A percentile compares a stretch with the other conserved stretches of the same genome.
Conservation (phyloP, 257 asterid species). For the Solanum neorickii region DNA sequence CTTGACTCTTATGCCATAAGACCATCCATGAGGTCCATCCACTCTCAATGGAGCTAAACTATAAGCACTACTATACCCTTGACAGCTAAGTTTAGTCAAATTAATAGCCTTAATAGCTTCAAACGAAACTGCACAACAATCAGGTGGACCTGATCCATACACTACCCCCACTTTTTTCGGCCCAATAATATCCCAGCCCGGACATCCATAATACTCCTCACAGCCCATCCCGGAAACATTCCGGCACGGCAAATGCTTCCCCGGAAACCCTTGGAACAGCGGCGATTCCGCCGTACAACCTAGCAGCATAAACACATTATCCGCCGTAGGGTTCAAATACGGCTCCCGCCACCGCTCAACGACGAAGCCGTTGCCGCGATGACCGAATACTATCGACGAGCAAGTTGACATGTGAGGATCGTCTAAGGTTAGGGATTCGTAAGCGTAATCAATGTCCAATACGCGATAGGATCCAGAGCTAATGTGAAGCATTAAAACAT, state of each 20-base stretch:
- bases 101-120: constrained; percentile 52
- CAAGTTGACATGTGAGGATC: constrained; percentile 96
- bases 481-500: constrained; percentile 78
- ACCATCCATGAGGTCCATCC: constrained; percentile 63
- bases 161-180: constrained; percentile 28
- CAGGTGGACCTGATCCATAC: constrained; percentile 71
- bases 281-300: constrained; percentile 67
- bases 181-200: constrained; percentile 62
- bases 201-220: constrained; percentile 72
- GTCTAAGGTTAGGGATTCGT: constrained; percentile 54
- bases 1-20: constrained; percentile 78
- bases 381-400: constrained; percentile 50
- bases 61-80: constrained; percentile 92
- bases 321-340: constrained; percentile 49
- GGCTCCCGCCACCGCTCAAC: constrained; percentile 70
- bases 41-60: constrained; percentile 68
- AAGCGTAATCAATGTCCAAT: constrained; percentile 72
- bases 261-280: constrained; percentile 59
- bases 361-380: constrained; percentile 81
- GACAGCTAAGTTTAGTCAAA: constrained; percentile 64
- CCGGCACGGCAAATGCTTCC: constrained; percentile 57
- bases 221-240: constrained; percentile 89
- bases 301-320: constrained; percentile 74
- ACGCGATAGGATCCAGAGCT: constrained; percentile 88
- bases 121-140: constrained; percentile 61